Base-by-base conservation (phyloP, 2,329 filamentous ascomycete species). In the Cladosporium phlei region DNA sequence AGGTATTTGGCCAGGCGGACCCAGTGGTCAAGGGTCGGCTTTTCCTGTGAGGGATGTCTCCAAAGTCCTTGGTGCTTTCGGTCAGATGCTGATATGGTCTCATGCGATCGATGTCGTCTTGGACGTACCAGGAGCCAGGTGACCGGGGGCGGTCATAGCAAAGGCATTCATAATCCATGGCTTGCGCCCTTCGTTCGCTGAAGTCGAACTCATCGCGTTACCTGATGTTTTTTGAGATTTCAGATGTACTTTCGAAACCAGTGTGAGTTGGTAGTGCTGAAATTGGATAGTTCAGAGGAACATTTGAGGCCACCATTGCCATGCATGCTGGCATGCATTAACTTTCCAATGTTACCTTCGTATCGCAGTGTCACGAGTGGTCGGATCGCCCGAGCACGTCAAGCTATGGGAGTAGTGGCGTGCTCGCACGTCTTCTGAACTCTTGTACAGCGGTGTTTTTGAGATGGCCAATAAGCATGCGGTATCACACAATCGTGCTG, bases 81-180 rank as follows among this genome's bases (percentile, higher is more conserved):
- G 33, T 37, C 14, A 49, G 28, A 25, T 25, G 14, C 12, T 20
- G 40, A 39, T 10, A 46, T 35, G 30, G 12, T 4, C 14, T n/a
- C 12, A 29, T 21, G 4, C 19, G 17, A 14, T 14, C 4, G 17
- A 5, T 12, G 7, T 19, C 19, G 8, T 3, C 22, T 14, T 12
- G 4, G 5, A 22, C 38, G 9, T 49, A 43, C 70, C 70, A n/a
- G 71, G 69, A 43, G 69, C 68, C 27, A 73, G 55, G 53, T 73
- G 70, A 2, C 66, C 65, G n/a, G 70, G 70, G 2, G 69, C 65
- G 35, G 70, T 66, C 70, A 73, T 73, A 2, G 68, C 68, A 49
- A 73, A 73, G 12, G 71, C 70, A 53, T 73, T 73, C 61, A 73
- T 66, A 20, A 72, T 67, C 56, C 69, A 65, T 52, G 68, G 62